Evolutionary conservation across 208 protist genomes (phyloP).

Genomic region (Leishmania major): DNA sequence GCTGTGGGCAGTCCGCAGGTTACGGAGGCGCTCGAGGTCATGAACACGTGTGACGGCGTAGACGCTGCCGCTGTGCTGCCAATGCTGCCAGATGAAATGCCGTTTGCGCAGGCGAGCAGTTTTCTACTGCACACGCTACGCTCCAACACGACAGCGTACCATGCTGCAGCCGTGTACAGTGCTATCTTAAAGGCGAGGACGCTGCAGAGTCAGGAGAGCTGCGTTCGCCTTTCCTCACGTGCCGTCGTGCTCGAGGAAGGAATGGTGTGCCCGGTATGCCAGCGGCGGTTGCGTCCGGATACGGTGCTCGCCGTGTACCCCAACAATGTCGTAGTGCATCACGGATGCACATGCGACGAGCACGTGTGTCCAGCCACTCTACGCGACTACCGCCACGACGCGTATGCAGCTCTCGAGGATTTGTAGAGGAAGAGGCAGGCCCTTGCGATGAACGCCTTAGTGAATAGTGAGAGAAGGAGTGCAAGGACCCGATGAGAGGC

Average conservation of each 20-base stretch:
- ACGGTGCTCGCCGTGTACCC: slow-evolving; percentile 69
- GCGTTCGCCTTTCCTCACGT: slow-evolving; percentile 29
- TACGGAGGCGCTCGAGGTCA: slow-evolving; percentile 45
- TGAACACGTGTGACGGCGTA: slow-evolving; percentile 50
- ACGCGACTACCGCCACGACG: slow-evolving; percentile 37
- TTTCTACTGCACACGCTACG: slow-evolving; percentile 62
- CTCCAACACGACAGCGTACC: slow-evolving; percentile 33
- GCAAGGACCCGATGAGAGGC: neutral
- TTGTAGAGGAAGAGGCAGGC: neutral
- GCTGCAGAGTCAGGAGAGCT: slow-evolving; percentile 24
- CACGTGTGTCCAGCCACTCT: slow-evolving; percentile 50
- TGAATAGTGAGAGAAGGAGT: neutral
- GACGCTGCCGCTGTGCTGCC: slow-evolving; percentile 52
- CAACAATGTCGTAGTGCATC: slow-evolving; percentile 67
- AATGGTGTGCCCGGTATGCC: slow-evolving; percentile 63
- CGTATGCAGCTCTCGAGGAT: slow-evolving; percentile 30
- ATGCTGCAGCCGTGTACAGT: slow-evolving; percentile 36
- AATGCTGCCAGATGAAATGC: slow-evolving; percentile 65
- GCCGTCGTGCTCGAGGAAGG: slow-evolving; percentile 29
- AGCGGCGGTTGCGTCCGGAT: slow-evolving; percentile 54
- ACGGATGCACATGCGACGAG: slow-evolving; percentile 57
- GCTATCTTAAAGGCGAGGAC: slow-evolving; percentile 36
- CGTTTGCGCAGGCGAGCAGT: slow-evolving; percentile 34
- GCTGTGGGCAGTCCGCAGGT: slow-evolving; percentile 14
- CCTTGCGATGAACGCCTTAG: neutral